Evolutionary conservation across 768 basidiomycete genomes (phyloP).

Genomic region (Punctularia strigosozonata): DNA sequence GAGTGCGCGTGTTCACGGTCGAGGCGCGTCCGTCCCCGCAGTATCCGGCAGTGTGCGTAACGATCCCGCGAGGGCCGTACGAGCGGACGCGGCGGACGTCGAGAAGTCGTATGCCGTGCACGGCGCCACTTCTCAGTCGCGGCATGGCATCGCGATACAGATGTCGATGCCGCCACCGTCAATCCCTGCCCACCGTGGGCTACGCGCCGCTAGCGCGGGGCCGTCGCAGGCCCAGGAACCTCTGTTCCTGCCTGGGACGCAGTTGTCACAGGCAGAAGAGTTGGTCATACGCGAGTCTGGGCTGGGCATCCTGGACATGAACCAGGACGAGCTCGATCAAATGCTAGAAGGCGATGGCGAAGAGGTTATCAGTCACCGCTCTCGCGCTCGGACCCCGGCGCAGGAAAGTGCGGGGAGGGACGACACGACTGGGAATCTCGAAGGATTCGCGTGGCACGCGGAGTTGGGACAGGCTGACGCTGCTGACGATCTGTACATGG

Average conservation of each 20-base stretch:
- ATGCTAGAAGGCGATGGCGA: constrained; percentile 51
- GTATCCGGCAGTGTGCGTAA: too few relatives aligned
- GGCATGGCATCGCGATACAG: background rate
- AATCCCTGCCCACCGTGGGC: constrained; percentile 27
- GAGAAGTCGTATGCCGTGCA: too few relatives aligned
- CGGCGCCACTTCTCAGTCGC: too few relatives aligned
- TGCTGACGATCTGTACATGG: too few relatives aligned
- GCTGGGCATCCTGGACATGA: constrained; percentile 58
- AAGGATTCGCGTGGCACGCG: too few relatives aligned
- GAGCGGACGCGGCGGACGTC: too few relatives aligned
- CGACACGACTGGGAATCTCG: constrained; percentile 1
- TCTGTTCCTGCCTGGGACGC: constrained; percentile 20
- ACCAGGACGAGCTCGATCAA: constrained; percentile 43
- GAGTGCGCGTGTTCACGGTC: too few relatives aligned
- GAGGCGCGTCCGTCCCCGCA: too few relatives aligned
- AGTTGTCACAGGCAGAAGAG: constrained; percentile 41
- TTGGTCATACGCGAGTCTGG: constrained; percentile 47
- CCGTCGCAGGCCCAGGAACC: constrained; percentile 11
- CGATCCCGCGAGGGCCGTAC: too few relatives aligned
- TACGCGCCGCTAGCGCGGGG: background rate
- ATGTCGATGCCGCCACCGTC: constrained; percentile 16
- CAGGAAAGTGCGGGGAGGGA: constrained; percentile 3
- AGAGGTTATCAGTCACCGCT: constrained; percentile 1
- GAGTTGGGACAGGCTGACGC: too few relatives aligned
- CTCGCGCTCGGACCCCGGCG: background rate